Evolutionary conservation across 148 eudicot genomes (phyloP), one percentile per base, ranked within the genome.

Genomic region (Simmondsia chinensis): DNA sequence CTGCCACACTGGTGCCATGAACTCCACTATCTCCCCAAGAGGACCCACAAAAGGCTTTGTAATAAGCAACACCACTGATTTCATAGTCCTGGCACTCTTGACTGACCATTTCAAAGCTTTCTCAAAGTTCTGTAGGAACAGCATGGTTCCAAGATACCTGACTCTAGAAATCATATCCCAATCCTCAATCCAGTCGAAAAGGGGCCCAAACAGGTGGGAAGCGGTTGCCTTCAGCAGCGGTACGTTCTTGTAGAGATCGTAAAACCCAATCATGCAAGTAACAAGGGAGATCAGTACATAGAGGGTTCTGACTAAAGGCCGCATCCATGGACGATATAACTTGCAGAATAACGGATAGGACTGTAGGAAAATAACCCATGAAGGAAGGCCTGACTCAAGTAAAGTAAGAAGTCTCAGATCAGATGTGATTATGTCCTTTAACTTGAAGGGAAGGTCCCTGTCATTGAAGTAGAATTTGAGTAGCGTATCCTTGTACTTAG

Each of bases 241-340:
- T 48, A 91, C 94, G 58, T 91, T 91, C 66, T 91, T 91, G 64
- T 91, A 91, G 12, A 91, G 65, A 60, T 91, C 99, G 58, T 82
- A 91, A 54, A 91, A 91, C 5, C 95, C 99, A 37, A 91, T 82
- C 41, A 85, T 56, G 27, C 84, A 94, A 23, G 99, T 91, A 32
- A 86, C 71, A 54, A 76, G 26, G 36, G 95, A 85, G 19, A 91
- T 69, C 39, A 69, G 29, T 47, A 86, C 73, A 33, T 85, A 91
- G 18, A 82, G 70, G 2, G 66, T 58, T 79, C 94, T 83, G 27
- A 82, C 94, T 52, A 91, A 55, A 48, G 95, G 81, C 25, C 99
- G 74, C 94, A 91, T 91, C 95, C 99, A 91, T 8, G 99, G 95
- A 21, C 89, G 95, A 64, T 91, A 91, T 10, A 86, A 29, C 65